Percentiles rank a stretch among this genome's conserved stretches.
phyloP scores from a whole-genome alignment of 169 alveolate species.

The Plasmodium relictum region DNA sequence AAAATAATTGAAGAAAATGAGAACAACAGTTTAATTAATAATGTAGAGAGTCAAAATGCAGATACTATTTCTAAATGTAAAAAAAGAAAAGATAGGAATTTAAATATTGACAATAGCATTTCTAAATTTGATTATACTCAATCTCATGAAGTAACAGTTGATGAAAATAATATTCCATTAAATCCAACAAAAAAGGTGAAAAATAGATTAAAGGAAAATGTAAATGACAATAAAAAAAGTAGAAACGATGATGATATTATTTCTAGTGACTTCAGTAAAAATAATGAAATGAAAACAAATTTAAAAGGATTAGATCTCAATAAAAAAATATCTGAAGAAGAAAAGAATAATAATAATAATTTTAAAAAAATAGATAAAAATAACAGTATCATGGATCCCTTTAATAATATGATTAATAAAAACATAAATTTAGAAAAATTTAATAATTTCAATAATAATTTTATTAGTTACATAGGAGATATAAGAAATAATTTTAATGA shows the following conservation, averaged over 20 bases:
- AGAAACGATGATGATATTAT: not conserved
- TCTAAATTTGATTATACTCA: constrained; percentile 30
- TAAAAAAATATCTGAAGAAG: not conserved
- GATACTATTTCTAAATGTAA: too few relatives aligned
- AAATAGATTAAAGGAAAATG: constrained; percentile 22
- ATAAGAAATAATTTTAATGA: constrained; percentile 63
- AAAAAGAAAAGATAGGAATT: constrained; percentile 44
- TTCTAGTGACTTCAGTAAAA: not conserved
- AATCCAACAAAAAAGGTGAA: constrained; percentile 84
- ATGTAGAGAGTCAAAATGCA: not conserved
- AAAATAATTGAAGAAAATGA: not conserved
- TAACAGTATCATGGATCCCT: constrained; percentile 6
- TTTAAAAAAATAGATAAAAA: too few relatives aligned
- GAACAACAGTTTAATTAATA: not conserved
- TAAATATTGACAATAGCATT: constrained; percentile 17
- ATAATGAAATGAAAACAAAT: not conserved
- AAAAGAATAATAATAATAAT: not conserved
- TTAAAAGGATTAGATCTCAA: not conserved
- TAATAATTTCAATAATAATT: constrained; percentile 76
- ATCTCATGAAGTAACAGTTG: constrained; percentile 62
- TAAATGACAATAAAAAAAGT: not conserved
- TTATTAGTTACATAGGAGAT: constrained; percentile 64
- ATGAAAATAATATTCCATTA: constrained; percentile 79
- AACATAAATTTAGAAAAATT: constrained; percentile 73
- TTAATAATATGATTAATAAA: constrained; percentile 57